Conservation (phyloP, 2,329 filamentous ascomycete species). For the Torrubiellomyces zombiae region DNA sequence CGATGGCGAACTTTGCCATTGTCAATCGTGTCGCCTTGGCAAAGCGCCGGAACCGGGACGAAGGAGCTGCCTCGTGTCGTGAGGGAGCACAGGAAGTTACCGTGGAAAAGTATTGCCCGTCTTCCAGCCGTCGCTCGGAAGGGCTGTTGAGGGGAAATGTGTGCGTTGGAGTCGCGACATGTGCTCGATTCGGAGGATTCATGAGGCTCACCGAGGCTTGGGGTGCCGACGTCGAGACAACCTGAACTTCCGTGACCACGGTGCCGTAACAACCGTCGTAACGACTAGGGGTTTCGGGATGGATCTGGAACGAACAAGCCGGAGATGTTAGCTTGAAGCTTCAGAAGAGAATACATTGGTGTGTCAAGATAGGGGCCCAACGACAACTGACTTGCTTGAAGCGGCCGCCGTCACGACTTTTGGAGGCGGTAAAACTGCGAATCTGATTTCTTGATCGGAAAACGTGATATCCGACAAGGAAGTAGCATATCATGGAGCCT, state of each 20-base stretch:
- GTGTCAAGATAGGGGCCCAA: not conserved
- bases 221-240: slow-evolving; percentile 18
- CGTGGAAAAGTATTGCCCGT: slow-evolving; percentile 17
- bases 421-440: slow-evolving; percentile 30
- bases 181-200: too few species aligned
- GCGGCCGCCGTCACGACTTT: slow-evolving; percentile 11
- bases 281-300: not conserved
- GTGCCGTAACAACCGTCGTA: slow-evolving; percentile 26
- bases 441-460: slow-evolving; percentile 40
- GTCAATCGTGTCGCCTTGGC: too few species aligned
- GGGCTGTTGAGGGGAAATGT: slow-evolving; percentile 9
- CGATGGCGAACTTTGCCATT: slow-evolving; percentile 17
- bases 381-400: slow-evolving; percentile 16
- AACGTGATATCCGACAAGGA: slow-evolving; percentile 41
- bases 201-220: too few species aligned
- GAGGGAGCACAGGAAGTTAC: too few species aligned
- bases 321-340: too few species aligned
- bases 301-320: not conserved
- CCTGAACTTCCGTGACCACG: slow-evolving; percentile 35
- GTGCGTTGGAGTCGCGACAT: slow-evolving; percentile 4
- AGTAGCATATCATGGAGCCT: slow-evolving; percentile 36
- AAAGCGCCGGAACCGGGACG: slow-evolving; percentile 6
- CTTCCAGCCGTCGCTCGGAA: slow-evolving; percentile 6
- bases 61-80: too few species aligned
- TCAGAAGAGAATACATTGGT: too few species aligned